phyloP scores from a whole-genome alignment of 2,329 filamentous ascomycete genomes.

The Arthrobotrys entomopaga region DNA sequence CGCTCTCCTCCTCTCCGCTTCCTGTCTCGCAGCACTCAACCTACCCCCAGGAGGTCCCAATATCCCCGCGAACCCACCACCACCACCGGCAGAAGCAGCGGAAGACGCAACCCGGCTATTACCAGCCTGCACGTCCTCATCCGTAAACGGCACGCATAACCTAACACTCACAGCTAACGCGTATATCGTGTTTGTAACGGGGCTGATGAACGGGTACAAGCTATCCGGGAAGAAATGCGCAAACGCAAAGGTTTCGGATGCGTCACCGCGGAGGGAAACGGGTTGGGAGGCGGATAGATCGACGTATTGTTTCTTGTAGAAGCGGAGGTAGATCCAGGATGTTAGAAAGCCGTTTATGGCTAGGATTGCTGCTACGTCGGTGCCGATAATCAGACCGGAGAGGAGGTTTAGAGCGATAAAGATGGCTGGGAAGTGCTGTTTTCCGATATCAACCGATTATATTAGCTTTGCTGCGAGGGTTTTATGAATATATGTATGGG shows the following conservation, averaged over 20 bases:
- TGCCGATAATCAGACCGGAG: constrained; percentile 72
- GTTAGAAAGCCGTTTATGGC: constrained; percentile 83
- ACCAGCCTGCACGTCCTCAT: constrained; percentile 78
- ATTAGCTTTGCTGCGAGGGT: constrained; percentile 64
- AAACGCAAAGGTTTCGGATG: constrained; percentile 95
- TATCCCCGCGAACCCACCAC: constrained; percentile 35
- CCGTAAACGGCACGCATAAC: constrained; percentile 85
- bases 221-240: constrained; percentile 92
- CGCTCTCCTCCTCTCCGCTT: constrained; percentile 88
- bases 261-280: constrained; percentile 80
- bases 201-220: constrained; percentile 79
- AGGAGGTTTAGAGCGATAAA: constrained; percentile 77
- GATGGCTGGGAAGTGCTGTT: constrained; percentile 77
- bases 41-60: constrained; percentile 61
- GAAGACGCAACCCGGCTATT: constrained; percentile 73
- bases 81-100: constrained; percentile 64
- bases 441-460: not conserved
- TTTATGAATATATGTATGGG: constrained; percentile 44
- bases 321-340: constrained; percentile 95
- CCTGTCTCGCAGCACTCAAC: constrained; percentile 73
- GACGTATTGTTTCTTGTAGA: constrained; percentile 82
- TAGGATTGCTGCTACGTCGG: constrained; percentile 81
- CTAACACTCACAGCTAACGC: constrained; percentile 76
- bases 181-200: constrained; percentile 80
- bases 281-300: constrained; percentile 73